Percentiles rank a stretch among this genome's conserved stretches.
Conservation (phyloP, 306 rosid genomes). For the Crotalaria pallida region DNA sequence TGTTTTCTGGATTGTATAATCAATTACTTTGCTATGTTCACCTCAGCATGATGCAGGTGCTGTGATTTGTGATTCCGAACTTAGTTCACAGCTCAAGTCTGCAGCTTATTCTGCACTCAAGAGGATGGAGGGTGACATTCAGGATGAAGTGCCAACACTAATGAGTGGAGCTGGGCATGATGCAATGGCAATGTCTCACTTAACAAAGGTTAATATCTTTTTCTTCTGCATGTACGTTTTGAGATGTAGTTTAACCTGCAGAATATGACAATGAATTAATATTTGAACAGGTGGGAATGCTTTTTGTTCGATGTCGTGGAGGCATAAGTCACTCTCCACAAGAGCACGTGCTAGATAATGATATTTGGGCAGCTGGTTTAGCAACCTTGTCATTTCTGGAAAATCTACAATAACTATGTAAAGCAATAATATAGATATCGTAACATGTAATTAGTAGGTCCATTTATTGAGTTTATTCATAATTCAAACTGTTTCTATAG, state of each 20-base stretch:
- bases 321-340: slow-evolving; percentile 91
- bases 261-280: slow-evolving; percentile 13
- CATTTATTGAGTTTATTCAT: slow-evolving; percentile 29
- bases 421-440: slow-evolving; percentile 5
- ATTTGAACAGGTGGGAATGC: slow-evolving; percentile 74
- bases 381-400: slow-evolving; percentile 68
- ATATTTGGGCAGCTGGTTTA: slow-evolving; percentile 79
- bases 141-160: slow-evolving; percentile 60
- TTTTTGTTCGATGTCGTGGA: slow-evolving; percentile 89
- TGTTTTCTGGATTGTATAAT: not conserved
- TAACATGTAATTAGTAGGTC: slow-evolving; percentile 27
- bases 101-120: slow-evolving; percentile 63
- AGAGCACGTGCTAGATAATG: slow-evolving; percentile 75
- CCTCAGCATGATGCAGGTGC: slow-evolving; percentile 91
- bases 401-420: slow-evolving; percentile 28
- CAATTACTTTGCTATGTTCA: not conserved
- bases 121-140: slow-evolving; percentile 67
- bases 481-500: slow-evolving; percentile 11
- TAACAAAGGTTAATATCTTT: slow-evolving; percentile 61
- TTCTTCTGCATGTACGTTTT: not conserved
- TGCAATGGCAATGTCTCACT: slow-evolving; percentile 91
- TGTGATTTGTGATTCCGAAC: slow-evolving; percentile 66
- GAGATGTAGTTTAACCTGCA: not conserved
- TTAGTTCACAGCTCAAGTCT: slow-evolving; percentile 69
- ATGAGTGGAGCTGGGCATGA: slow-evolving; percentile 99